These are phyloP conservation scores for Clonostachys byssicola DNA, from an alignment of 2,329 filamentous ascomycete species.

Conservation along the genomic window DNA sequence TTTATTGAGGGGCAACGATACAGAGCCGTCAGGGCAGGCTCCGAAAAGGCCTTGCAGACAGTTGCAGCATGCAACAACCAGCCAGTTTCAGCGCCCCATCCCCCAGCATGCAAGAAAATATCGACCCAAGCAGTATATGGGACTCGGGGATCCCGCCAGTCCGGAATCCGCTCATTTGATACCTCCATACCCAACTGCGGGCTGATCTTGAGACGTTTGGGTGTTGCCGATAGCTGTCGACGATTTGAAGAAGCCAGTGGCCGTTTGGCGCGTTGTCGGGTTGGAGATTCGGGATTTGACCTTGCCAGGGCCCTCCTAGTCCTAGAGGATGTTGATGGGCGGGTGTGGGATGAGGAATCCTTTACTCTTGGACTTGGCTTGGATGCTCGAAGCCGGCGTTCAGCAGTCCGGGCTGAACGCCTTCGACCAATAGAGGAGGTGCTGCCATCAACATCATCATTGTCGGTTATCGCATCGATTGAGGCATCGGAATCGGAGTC, in stretches of 20 bases:
- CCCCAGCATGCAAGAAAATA: slow-evolving; percentile 66
- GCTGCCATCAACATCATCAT: no score
- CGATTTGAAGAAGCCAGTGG: not conserved
- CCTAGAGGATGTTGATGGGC: no score
- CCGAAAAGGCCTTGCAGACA: slow-evolving; percentile 61
- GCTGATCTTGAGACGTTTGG: no score
- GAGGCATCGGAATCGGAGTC: not conserved
- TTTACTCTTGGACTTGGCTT: no score
- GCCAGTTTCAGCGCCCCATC: slow-evolving; percentile 36
- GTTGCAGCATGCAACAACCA: slow-evolving; percentile 65
- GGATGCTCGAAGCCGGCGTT: no score
- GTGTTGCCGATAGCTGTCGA: not conserved
- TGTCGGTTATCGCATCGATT: no score
- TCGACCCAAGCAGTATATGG: slow-evolving; percentile 66
- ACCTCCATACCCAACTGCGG: no score
- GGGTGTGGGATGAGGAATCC: no score
- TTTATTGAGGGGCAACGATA: slow-evolving; percentile 67
- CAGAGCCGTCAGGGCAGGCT: slow-evolving; percentile 69
- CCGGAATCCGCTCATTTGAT: slow-evolving; percentile 19
- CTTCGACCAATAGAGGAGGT: no score
- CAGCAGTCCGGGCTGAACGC: no score
- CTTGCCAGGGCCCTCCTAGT: not conserved
- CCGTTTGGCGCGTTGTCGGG: not conserved
- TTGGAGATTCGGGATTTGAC: not conserved
- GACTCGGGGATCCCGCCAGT: slow-evolving; percentile 50